These are phyloP conservation scores for Ochetophila trinervis DNA, from an alignment of 306 rosid genomes.

Conservation along the genomic window DNA sequence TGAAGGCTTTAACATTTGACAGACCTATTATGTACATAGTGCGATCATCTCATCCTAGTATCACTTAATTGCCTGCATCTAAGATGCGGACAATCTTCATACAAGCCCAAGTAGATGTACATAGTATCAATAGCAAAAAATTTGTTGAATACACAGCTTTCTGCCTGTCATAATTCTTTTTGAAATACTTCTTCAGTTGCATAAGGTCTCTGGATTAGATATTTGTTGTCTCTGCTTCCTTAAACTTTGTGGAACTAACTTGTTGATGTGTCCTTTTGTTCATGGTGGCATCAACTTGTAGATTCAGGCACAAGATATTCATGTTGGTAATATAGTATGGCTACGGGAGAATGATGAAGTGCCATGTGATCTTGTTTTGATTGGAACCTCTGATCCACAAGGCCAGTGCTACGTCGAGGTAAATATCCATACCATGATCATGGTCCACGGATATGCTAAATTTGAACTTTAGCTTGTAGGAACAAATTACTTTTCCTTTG, in stretches of 20 bases:
- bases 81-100: neutral
- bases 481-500: too few species aligned
- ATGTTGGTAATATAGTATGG: conserved; percentile 88
- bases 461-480: neutral
- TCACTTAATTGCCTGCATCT: too few species aligned
- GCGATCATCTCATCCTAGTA: too few species aligned
- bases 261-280: conserved; percentile 1
- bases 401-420: conserved; percentile 96
- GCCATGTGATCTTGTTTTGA: conserved; percentile 93
- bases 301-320: conserved; percentile 93
- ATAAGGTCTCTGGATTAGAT: conserved; percentile 2
- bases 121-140: neutral
- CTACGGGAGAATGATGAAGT: conserved; percentile 97
- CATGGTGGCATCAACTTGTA: conserved; percentile 34
- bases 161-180: neutral
- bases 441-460: neutral
- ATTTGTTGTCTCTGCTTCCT: conserved; percentile 20
- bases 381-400: conserved; percentile 93
- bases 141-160: neutral
- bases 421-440: conserved; percentile 21
- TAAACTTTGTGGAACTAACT: conserved; percentile 22
- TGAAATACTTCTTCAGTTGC: neutral
- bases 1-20: too few species aligned
- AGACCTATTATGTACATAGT: too few species aligned
- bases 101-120: neutral